Evolutionary conservation across 2,329 filamentous ascomycete species (phyloP).

Genomic region (Cercospora sojina): DNA sequence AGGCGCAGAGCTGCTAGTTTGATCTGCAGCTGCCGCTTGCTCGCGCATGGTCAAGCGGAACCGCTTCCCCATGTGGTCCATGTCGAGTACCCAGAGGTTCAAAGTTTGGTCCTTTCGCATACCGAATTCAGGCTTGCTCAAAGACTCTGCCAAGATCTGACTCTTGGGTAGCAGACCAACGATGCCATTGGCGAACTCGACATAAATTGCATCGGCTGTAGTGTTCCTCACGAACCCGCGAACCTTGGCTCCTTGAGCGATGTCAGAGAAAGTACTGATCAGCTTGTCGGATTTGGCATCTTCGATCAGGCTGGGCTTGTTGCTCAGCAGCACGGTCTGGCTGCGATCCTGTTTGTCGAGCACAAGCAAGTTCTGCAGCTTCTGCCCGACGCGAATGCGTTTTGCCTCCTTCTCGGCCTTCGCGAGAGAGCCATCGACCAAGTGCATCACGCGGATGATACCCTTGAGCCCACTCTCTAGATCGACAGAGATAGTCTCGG

Average conservation of each 20-base stretch:
- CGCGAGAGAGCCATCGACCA: slow-evolving; percentile 78
- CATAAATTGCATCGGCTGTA: slow-evolving; percentile 75
- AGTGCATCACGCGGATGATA: slow-evolving; percentile 70
- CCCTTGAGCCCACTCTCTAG: slow-evolving; percentile 74
- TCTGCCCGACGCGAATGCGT: slow-evolving; percentile 81
- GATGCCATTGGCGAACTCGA: slow-evolving; percentile 79
- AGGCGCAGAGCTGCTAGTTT: slow-evolving; percentile 23
- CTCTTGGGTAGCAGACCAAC: slow-evolving; percentile 78
- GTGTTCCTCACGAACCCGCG: slow-evolving; percentile 84
- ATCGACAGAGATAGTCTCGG: slow-evolving; percentile 61
- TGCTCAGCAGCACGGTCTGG: slow-evolving; percentile 71
- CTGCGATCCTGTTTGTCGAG: slow-evolving; percentile 81
- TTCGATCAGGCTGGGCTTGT: slow-evolving; percentile 78
- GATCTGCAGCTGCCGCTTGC: slow-evolving; percentile 42
- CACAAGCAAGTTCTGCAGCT: slow-evolving; percentile 75
- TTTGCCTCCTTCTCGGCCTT: slow-evolving; percentile 77
- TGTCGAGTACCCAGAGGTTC: slow-evolving; percentile 66
- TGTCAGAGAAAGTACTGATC: slow-evolving; percentile 68
- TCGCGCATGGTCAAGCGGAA: slow-evolving; percentile 64
- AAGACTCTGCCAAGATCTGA: slow-evolving; percentile 69
- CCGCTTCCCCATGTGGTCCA: slow-evolving; percentile 68
- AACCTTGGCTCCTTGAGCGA: slow-evolving; percentile 66
- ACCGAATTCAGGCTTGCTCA: slow-evolving; percentile 71
- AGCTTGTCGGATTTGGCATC: slow-evolving; percentile 71
- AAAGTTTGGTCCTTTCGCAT: slow-evolving; percentile 75